A percentile compares a stretch with the other conserved stretches of the same genome.
Evolutionary conservation across 768 basidiomycete genomes (phyloP).

Genomic region (Lactarius sp.): DNA sequence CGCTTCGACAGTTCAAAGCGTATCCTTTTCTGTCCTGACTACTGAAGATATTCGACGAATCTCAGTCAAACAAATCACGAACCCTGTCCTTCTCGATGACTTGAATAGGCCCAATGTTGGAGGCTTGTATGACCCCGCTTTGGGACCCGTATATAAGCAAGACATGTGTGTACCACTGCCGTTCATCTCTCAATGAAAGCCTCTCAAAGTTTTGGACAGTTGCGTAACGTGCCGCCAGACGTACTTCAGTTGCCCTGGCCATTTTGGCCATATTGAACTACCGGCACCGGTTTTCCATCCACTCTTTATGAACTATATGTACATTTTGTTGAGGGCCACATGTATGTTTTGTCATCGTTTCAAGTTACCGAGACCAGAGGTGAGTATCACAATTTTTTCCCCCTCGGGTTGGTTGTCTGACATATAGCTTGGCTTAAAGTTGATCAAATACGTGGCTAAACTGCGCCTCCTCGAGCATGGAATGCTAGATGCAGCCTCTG

Average conservation of each 20-base stretch:
- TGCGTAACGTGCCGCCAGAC: slow-evolving; percentile 91
- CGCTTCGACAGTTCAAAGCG: slow-evolving; percentile 74
- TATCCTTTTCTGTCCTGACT: slow-evolving; percentile 92
- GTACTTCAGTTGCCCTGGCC: slow-evolving; percentile 94
- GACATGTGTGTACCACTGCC: slow-evolving; percentile 69
- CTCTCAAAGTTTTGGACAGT: slow-evolving; percentile 40
- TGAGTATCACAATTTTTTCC: slow-evolving; percentile 35
- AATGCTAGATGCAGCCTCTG: slow-evolving; percentile 73
- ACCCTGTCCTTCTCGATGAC: slow-evolving; percentile 90
- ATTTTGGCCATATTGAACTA: slow-evolving; percentile 96
- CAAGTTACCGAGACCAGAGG: slow-evolving; percentile 70
- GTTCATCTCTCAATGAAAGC: slow-evolving; percentile 4
- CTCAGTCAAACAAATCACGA: slow-evolving; percentile 96
- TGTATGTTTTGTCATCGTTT: slow-evolving; percentile 96
- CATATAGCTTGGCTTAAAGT: slow-evolving; percentile 41
- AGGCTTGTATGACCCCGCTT: slow-evolving; percentile 91
- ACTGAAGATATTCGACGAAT: slow-evolving; percentile 85
- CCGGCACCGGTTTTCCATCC: slow-evolving; percentile 96
- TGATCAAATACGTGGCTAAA: slow-evolving; percentile 76
- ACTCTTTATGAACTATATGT: slow-evolving; percentile 89
- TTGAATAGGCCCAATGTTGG: slow-evolving; percentile 87
- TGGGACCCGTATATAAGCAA: slow-evolving; percentile 82
- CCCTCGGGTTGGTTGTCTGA: slow-evolving; percentile 5
- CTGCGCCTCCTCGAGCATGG: slow-evolving; percentile 87
- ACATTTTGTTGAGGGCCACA: slow-evolving; percentile 75